phyloP scores from a whole-genome alignment of 2,329 filamentous ascomycete genomes.

The Biscogniauxia mediterranea region DNA sequence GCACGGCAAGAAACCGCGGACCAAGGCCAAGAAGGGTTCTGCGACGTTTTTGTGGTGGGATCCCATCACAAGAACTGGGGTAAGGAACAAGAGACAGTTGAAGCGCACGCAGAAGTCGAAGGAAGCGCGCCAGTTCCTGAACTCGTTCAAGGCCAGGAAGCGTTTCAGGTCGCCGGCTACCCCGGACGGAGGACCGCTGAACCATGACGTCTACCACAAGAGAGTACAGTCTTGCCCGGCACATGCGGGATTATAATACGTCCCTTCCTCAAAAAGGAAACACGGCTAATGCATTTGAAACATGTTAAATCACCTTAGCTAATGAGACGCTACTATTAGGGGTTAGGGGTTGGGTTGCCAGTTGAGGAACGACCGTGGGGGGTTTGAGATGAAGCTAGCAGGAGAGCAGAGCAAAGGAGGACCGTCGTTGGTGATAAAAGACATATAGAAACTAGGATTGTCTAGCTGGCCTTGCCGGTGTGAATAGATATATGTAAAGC shows the following conservation, averaged over 20 bases:
- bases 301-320: no score
- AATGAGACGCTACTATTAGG: no score
- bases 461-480: no score
- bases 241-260: not conserved
- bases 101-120: constrained; percentile 1
- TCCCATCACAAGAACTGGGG: not conserved
- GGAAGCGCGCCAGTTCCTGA: constrained; percentile 1
- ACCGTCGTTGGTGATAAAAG: no score
- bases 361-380: no score
- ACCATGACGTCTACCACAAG: not conserved
- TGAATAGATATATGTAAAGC: no score
- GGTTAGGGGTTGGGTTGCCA: no score
- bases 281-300: no score
- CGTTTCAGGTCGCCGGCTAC: constrained; percentile 3
- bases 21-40: not conserved
- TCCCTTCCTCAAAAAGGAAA: no score
- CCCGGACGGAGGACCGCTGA: not conserved
- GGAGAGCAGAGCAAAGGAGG: no score
- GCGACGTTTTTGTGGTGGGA: not conserved
- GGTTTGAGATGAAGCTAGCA: no score
- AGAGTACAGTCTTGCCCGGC: constrained; percentile 10
- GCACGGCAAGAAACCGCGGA: constrained; percentile 6
- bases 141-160: constrained; percentile 3
- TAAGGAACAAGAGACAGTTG: not conserved
- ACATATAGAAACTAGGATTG: no score